Conservation (phyloP, 163 green algal species). For the Chloromonas sp. region DNA sequence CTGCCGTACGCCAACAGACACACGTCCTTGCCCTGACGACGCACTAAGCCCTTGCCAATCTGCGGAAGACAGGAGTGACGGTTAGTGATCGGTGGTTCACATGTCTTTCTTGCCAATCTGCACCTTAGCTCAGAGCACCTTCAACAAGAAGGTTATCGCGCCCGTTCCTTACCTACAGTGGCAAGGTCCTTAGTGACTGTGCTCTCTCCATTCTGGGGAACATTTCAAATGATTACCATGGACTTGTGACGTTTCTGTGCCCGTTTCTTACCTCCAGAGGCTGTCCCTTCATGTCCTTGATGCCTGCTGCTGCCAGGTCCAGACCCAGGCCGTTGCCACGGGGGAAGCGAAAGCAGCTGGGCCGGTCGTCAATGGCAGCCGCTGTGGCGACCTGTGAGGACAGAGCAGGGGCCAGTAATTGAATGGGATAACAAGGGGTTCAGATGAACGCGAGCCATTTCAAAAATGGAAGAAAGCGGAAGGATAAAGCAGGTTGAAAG, state of each 20-base stretch:
- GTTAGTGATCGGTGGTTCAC: no score
- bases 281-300: conserved; percentile 81
- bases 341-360: conserved; percentile 92
- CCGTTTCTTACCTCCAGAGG: conserved; percentile 60
- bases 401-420: no score
- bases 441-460: no score
- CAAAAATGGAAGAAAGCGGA: no score
- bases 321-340: conserved; percentile 93
- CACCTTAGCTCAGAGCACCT: background rate
- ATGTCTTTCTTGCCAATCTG: background rate
- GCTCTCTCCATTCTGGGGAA: no score
- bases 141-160: no score
- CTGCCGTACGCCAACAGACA: conserved; percentile 89
- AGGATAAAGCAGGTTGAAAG: no score
- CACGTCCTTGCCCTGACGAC: conserved; percentile 81
- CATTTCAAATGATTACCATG: no score
- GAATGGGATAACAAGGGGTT: no score
- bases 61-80: background rate
- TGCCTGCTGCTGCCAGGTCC: conserved; percentile 75
- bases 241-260: background rate
- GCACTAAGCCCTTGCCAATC: conserved; percentile 61
- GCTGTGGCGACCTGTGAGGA: conserved; percentile 60
- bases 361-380: conserved; percentile 84
- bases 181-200: no score
- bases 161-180: no score